phyloP scores from a whole-genome alignment of 2,329 filamentous ascomycete genomes.

The Cyphellophora europaea region DNA sequence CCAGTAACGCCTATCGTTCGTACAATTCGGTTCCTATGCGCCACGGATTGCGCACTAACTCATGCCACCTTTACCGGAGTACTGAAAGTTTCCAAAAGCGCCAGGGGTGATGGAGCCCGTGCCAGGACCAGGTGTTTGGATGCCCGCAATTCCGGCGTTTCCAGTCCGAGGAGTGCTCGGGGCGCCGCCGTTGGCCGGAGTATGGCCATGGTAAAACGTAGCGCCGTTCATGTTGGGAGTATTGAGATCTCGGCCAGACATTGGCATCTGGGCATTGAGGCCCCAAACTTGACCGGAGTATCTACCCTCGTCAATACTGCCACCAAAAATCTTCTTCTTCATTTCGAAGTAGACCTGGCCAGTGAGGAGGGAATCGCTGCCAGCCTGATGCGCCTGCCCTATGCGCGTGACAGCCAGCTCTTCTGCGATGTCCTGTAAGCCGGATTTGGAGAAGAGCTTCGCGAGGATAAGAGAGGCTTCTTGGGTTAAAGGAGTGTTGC shows the following conservation, averaged over 20 bases:
- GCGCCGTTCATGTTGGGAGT: slow-evolving; percentile 48
- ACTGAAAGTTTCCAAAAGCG: slow-evolving; percentile 62
- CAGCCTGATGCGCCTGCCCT: slow-evolving; percentile 82
- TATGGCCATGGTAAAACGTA: slow-evolving; percentile 36
- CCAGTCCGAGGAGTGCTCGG: slow-evolving; percentile 61
- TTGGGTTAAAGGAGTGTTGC: slow-evolving; percentile 53
- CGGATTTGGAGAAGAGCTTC: slow-evolving; percentile 82
- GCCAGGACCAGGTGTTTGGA: slow-evolving; percentile 35
- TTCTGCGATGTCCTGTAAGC: slow-evolving; percentile 87
- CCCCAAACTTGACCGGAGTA: slow-evolving; percentile 91
- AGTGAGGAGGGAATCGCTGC: slow-evolving; percentile 86
- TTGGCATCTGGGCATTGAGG: slow-evolving; percentile 61
- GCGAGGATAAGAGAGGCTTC: slow-evolving; percentile 65
- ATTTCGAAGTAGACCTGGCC: slow-evolving; percentile 94
- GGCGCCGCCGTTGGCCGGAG: slow-evolving; percentile 34
- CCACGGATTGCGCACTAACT: no score
- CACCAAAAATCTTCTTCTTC: slow-evolving; percentile 77
- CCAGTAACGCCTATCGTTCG: no score
- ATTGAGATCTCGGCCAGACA: slow-evolving; percentile 27
- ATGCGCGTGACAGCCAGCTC: slow-evolving; percentile 83
- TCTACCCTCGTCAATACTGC: slow-evolving; percentile 65
- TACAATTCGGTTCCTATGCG: no score
- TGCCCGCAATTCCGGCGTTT: slow-evolving; percentile 37
- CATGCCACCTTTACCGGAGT: slow-evolving; percentile 6
- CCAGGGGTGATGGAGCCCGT: slow-evolving; percentile 72